A percentile compares a stretch with the other conserved stretches of the same genome.
Evolutionary conservation across 1,139 yeast species (phyloP).

Genomic region (Debaryomyces sp.): DNA sequence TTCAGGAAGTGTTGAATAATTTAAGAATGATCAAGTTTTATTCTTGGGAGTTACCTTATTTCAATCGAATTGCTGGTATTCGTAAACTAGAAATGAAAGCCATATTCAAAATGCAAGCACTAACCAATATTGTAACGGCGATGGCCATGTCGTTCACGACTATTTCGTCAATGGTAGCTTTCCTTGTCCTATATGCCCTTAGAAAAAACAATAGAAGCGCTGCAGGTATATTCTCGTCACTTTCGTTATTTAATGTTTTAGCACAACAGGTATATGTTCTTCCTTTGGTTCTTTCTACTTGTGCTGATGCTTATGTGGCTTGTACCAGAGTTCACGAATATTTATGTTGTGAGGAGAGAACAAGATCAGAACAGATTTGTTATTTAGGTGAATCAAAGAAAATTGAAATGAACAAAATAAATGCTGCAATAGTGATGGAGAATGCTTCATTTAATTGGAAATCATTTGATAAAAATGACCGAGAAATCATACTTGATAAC

Average conservation of each 20-base stretch:
- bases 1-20: slow-evolving; percentile 40
- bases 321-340: slow-evolving; percentile 59
- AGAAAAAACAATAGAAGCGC: slow-evolving; percentile 51
- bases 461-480: slow-evolving; percentile 32
- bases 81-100: slow-evolving; percentile 54
- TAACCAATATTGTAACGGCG: slow-evolving; percentile 62
- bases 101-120: slow-evolving; percentile 51
- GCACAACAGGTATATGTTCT: slow-evolving; percentile 57
- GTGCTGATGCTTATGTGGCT: slow-evolving; percentile 70
- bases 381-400: slow-evolving; percentile 15
- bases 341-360: slow-evolving; percentile 36
- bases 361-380: slow-evolving; percentile 22
- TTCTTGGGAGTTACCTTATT: slow-evolving; percentile 72
- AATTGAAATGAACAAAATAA: slow-evolving; percentile 22
- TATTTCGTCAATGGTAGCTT: slow-evolving; percentile 72
- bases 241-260: slow-evolving; percentile 70
- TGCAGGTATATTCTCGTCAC: slow-evolving; percentile 77
- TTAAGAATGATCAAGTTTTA: slow-evolving; percentile 40
- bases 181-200: slow-evolving; percentile 65
- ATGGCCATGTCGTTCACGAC: slow-evolving; percentile 62
- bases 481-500: slow-evolving; percentile 11
- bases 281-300: slow-evolving; percentile 71
- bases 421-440: slow-evolving; percentile 46
- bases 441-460: slow-evolving; percentile 75
- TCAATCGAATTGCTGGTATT: slow-evolving; percentile 44